phyloP scores from a whole-genome alignment of 805 yeast genomes.

The Monosporozyma servazzii region DNA sequence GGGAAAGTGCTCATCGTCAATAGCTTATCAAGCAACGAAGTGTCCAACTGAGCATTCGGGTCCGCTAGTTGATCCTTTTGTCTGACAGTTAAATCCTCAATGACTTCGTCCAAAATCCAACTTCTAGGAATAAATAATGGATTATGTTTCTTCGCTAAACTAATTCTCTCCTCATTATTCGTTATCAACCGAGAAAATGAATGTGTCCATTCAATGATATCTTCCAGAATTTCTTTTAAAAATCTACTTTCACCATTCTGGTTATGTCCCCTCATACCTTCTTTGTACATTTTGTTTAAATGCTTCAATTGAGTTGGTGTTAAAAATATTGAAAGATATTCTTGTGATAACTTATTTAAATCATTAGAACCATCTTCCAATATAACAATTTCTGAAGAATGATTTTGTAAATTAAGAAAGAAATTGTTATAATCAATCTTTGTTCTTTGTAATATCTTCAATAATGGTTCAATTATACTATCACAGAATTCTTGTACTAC shows the following conservation, averaged over 20 bases:
- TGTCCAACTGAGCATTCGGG: slow-evolving; percentile 14
- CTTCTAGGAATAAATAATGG: slow-evolving; percentile 78
- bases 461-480: slow-evolving; percentile 45
- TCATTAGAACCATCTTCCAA: slow-evolving; percentile 18
- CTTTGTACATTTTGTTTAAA: slow-evolving; percentile 19
- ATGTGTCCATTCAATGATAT: slow-evolving; percentile 44
- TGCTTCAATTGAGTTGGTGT: slow-evolving; percentile 11
- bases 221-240: slow-evolving; percentile 33
- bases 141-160: slow-evolving; percentile 42
- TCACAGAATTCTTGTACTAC: slow-evolving; percentile 15
- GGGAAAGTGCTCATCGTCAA: slow-evolving; percentile 70
- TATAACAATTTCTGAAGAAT: slow-evolving; percentile 31
- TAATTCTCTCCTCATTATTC: slow-evolving; percentile 33
- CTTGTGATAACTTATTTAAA: slow-evolving; percentile 13
- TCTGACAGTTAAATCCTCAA: slow-evolving; percentile 44
- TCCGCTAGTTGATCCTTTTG: slow-evolving; percentile 36
- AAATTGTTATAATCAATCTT: slow-evolving; percentile 74
- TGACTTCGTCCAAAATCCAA: slow-evolving; percentile 82
- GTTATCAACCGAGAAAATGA: slow-evolving; percentile 38
- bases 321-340: slow-evolving; percentile 15
- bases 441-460: slow-evolving; percentile 50
- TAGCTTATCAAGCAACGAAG: slow-evolving; percentile 47
- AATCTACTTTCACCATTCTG: not conserved
- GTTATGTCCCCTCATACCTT: not conserved
- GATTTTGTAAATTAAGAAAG: slow-evolving; percentile 53